These are phyloP conservation scores for Calonectria leucothoes DNA, from an alignment of 2,329 filamentous ascomycete species.

Conservation along the genomic window DNA sequence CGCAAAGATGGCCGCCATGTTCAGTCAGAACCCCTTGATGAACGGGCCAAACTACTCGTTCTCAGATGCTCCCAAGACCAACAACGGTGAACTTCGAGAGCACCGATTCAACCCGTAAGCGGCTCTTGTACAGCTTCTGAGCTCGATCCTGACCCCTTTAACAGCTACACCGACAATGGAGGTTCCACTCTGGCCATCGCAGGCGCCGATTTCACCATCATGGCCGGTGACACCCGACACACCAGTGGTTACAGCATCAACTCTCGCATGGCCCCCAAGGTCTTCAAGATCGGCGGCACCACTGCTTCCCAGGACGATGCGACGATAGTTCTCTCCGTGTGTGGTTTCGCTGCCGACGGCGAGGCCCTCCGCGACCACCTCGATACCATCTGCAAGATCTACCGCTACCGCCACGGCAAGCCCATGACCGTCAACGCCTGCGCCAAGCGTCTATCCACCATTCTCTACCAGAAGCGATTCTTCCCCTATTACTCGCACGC, in stretches of 20 bases:
- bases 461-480: constrained; percentile 97
- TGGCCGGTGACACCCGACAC: constrained; percentile 96
- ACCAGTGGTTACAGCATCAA: constrained; percentile 99
- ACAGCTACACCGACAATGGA: constrained; percentile 96
- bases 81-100: constrained; percentile 69
- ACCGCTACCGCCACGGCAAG: constrained; percentile 98
- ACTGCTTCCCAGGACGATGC: constrained; percentile 87
- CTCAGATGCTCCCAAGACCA: constrained; percentile 68
- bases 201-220: constrained; percentile 92
- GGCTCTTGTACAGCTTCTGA: background rate
- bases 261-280: constrained; percentile 92
- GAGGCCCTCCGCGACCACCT: constrained; percentile 93
- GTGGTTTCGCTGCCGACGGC: constrained; percentile 95
- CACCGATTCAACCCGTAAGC: constrained; percentile 94
- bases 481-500: constrained; percentile 99
- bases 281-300: constrained; percentile 96
- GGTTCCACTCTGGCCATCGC: constrained; percentile 96
- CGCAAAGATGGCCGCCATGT: constrained; percentile 71
- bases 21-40: constrained; percentile 76
- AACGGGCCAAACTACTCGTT: constrained; percentile 78
- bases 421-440: constrained; percentile 94
- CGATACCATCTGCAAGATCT: constrained; percentile 97
- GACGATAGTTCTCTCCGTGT: constrained; percentile 90
- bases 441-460: constrained; percentile 93
- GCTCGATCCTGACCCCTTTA: constrained; percentile 16